A percentile compares a stretch with the other conserved stretches of the same genome.
These are phyloP conservation scores for Arthroderma sp. DNA, from an alignment of 2,329 filamentous ascomycete genomes.

Conservation along the genomic window DNA sequence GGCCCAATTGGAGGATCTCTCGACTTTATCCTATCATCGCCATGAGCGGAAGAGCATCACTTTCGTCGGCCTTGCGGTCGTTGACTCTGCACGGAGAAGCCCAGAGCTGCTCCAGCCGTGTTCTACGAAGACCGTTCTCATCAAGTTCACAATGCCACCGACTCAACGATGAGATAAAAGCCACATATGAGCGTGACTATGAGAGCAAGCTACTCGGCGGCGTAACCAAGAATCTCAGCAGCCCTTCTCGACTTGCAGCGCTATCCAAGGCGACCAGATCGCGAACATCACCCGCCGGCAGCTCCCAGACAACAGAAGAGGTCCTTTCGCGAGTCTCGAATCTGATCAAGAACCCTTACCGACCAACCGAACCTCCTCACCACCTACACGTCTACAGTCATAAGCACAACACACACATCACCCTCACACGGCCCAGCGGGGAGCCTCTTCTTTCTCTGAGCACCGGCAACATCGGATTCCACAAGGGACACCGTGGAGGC, in stretches of 20 bases:
- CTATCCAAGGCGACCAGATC: neutral
- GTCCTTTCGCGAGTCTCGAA: constrained; percentile 5
- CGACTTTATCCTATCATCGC: neutral
- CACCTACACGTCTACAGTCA: constrained; percentile 77
- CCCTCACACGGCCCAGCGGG: constrained; percentile 69
- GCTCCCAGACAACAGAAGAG: constrained; percentile 1
- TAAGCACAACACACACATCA: constrained; percentile 94
- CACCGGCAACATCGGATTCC: constrained; percentile 83
- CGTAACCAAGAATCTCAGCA: neutral
- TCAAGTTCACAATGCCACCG: neutral
- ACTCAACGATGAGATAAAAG: neutral
- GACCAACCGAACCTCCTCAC: constrained; percentile 25
- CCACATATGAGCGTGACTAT: neutral
- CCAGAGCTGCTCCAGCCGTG: neutral
- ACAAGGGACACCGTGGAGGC: constrained; percentile 62
- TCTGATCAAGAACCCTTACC: constrained; percentile 5
- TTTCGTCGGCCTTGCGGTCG: neutral
- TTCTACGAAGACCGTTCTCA: neutral
- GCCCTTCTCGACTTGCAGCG: neutral
- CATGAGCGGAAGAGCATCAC: neutral
- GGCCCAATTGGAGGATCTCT: neutral
- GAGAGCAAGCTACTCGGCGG: neutral
- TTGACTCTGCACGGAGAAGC: neutral
- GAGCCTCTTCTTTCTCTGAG: constrained; percentile 69
- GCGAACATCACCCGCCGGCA: neutral